Conservation (phyloP, 345 rosid genomes). For the Eucalyptus curtisii region DNA sequence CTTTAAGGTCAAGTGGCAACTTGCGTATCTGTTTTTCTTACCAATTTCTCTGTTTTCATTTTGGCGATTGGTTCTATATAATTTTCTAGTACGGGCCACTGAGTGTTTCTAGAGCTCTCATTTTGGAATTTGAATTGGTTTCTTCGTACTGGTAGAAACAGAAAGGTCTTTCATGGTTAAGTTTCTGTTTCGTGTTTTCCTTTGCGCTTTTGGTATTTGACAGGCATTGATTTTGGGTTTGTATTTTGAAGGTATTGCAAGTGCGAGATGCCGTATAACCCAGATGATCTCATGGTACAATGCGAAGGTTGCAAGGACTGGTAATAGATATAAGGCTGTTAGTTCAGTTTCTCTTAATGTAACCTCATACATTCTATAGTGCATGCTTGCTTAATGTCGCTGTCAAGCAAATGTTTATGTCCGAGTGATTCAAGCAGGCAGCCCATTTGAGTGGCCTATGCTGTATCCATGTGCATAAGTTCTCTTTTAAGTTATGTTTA, state of each 20-base stretch:
- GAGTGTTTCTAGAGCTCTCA: not conserved
- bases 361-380: not conserved
- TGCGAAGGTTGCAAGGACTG: constrained; percentile 92
- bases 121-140: not conserved
- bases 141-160: not conserved
- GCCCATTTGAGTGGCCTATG: not conserved
- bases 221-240: not conserved
- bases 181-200: not conserved
- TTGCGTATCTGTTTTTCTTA: not conserved
- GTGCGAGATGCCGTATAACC: constrained; percentile 93
- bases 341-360: not conserved
- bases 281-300: constrained; percentile 87
- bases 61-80: not conserved
- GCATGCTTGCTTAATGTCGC: not conserved
- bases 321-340: constrained; percentile 17
- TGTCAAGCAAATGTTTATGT: not conserved
- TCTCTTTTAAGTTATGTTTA: not conserved
- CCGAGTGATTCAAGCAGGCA: not conserved
- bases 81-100: not conserved
- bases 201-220: not conserved
- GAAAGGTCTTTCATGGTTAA: not conserved
- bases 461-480: not conserved
- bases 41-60: not conserved
- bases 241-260: constrained; percentile 61
- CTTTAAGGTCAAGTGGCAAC: not conserved